These are phyloP conservation scores for Fraxinus nigra DNA, from an alignment of 305 asterid genomes.

Conservation along the genomic window DNA sequence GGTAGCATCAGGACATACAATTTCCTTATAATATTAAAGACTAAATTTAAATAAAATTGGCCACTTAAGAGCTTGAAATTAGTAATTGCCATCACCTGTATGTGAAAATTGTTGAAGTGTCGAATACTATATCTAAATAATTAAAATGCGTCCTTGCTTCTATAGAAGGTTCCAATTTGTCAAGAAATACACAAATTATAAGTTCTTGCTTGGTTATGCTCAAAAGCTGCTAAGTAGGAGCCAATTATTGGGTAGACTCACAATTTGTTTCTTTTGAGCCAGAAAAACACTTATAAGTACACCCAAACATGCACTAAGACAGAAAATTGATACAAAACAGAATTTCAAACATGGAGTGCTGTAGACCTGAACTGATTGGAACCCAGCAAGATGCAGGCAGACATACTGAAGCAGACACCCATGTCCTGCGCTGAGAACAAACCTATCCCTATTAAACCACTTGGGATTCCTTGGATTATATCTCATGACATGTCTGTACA, in stretches of 20 bases:
- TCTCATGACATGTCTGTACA: constrained; percentile 45
- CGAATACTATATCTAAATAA: neutral
- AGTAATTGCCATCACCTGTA: neutral
- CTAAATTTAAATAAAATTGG: neutral
- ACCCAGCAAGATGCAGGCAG: constrained; percentile 63
- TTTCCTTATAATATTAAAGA: neutral
- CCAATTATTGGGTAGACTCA: neutral
- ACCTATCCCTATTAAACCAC: constrained; percentile 56
- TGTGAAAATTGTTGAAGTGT: neutral
- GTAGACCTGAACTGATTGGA: constrained; percentile 48
- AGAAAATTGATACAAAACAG: neutral
- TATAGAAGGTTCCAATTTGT: neutral
- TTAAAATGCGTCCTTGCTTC: neutral
- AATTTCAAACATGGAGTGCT: neutral
- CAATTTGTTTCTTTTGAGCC: neutral
- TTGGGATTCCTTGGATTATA: constrained; percentile 38
- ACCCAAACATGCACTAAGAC: neutral
- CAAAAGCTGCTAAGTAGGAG: neutral
- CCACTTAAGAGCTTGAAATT: neutral
- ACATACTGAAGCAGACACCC: constrained; percentile 59
- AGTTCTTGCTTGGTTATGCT: neutral
- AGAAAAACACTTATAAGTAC: neutral
- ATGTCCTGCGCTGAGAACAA: constrained; percentile 62
- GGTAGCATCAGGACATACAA: neutral
- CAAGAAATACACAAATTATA: neutral